Evolutionary conservation across 805 yeast genomes (phyloP).

Genomic region (Saccharomycopsis amapae): DNA sequence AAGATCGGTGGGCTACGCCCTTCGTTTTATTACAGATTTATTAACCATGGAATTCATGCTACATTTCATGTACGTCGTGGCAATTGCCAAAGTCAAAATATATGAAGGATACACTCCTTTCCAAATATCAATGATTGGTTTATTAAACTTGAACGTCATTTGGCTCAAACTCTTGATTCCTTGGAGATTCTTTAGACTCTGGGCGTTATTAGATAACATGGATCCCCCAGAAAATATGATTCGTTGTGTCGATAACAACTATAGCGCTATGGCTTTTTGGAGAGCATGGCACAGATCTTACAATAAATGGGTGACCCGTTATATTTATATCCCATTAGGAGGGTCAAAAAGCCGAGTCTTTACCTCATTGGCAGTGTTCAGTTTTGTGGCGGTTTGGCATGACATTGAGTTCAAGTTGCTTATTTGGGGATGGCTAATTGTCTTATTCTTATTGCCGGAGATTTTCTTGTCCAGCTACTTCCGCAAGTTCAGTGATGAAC

Average conservation of each 20-base stretch:
- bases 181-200: conserved; percentile 90
- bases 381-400: conserved; percentile 98
- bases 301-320: conserved; percentile 84
- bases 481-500: conserved; percentile 33
- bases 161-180: conserved; percentile 93
- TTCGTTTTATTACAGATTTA: conserved; percentile 65
- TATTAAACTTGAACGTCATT: conserved; percentile 81
- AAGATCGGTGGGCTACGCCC: conserved; percentile 52
- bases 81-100: conserved; percentile 88
- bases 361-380: conserved; percentile 78
- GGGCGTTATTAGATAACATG: conserved; percentile 88
- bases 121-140: conserved; percentile 90
- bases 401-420: conserved; percentile 83
- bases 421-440: conserved; percentile 95
- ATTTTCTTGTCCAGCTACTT: conserved; percentile 47
- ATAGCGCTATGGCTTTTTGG: conserved; percentile 94
- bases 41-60: conserved; percentile 82
- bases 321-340: conserved; percentile 87
- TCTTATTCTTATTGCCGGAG: conserved; percentile 82
- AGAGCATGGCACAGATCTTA: conserved; percentile 97
- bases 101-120: conserved; percentile 68
- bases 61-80: conserved; percentile 88
- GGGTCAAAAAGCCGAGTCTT: conserved; percentile 66
- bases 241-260: conserved; percentile 90
- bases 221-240: conserved; percentile 98